These are phyloP conservation scores for Wickerhamiella pararugosa DNA, from an alignment of 1,139 yeast genomes.

Conservation along the genomic window DNA sequence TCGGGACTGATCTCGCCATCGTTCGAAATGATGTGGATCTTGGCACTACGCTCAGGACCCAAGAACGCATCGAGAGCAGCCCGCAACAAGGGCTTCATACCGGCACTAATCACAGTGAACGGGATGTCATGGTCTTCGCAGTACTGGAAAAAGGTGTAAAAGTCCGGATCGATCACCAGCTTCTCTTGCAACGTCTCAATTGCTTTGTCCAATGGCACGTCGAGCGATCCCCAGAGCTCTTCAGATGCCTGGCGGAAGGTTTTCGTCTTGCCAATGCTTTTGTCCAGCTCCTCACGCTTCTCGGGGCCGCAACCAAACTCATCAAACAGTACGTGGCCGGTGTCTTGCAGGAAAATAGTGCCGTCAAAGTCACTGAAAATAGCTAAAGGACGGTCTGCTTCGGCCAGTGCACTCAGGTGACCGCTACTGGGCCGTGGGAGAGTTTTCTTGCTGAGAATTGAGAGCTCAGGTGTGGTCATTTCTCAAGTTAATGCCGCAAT, in stretches of 20 bases:
- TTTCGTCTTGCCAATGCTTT: conserved; percentile 24
- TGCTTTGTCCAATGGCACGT: conserved; percentile 37
- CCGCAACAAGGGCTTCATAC: conserved; percentile 46
- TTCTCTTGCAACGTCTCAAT: conserved; percentile 36
- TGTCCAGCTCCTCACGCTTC: conserved; percentile 26
- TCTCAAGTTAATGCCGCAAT: neutral
- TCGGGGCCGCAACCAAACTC: conserved; percentile 30
- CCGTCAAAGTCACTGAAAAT: conserved; percentile 32
- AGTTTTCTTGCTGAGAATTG: conserved; percentile 15
- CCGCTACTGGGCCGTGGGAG: conserved; percentile 22
- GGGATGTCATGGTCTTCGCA: conserved; percentile 38
- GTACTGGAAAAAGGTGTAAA: conserved; percentile 40
- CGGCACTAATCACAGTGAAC: conserved; percentile 51
- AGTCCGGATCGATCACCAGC: conserved; percentile 46
- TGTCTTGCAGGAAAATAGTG: conserved; percentile 31
- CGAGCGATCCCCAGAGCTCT: conserved; percentile 31
- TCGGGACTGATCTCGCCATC: conserved; percentile 34
- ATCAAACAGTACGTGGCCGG: conserved; percentile 33
- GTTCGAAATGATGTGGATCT: conserved; percentile 47
- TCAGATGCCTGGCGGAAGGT: conserved; percentile 31
- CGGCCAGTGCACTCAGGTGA: conserved; percentile 19
- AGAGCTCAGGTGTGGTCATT: conserved; percentile 4
- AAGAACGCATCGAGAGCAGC: conserved; percentile 44
- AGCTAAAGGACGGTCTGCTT: conserved; percentile 23
- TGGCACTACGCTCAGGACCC: conserved; percentile 38